Evolutionary conservation across 495 filamentous ascomycete species (phyloP), one percentile per base, ranked within the genome.

Genomic region (Talaromyces wortmannii): DNA sequence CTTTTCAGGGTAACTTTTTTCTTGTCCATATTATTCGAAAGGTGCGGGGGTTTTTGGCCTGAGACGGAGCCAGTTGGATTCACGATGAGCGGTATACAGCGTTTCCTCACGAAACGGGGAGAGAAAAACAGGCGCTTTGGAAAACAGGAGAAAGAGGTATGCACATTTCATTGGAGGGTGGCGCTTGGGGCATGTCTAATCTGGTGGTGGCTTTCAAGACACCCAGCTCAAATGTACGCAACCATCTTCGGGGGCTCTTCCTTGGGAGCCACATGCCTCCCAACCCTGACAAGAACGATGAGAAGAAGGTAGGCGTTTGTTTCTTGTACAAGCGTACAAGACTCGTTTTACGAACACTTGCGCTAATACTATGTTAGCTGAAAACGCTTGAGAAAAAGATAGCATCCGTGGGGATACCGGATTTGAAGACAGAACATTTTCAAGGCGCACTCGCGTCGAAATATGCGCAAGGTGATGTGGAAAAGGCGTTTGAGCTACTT

Each of bases 401-500:
- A 43, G 56, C 63, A 36, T 58, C 67, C 16, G 58, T 67, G 31
- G 71, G 74, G 7, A 72, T 75, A 15, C 61, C 63, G 1, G 61
- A 61, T 7, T 45, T 77, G n/a, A 65, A 70, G 44, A 66, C 65
- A 36, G 58, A 64, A n/a, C 83, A 92, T 48, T 77, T 90, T 46
- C 75, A 77, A 52, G 88, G 90, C 72, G 86, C 87, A 5, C 76
- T 97, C 15, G 73, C 76, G 40, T 78, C 80, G 5, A 75, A 76
- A 50, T 83, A 84, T 65, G 79, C 86, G 16, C 74, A 80, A 17
- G 87, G 87, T 5, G 83, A 96, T 67, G 65, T 77, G 31, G 86
- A 91, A 48, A 86, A 83, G 59, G 88, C 91, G 3, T 79, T 89
- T 56, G 83, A 90, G 57, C 65, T 97, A 49, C 72, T 98, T 32